Evolutionary conservation across 306 rosid species (phyloP).

Genomic region (Senna siamea): DNA sequence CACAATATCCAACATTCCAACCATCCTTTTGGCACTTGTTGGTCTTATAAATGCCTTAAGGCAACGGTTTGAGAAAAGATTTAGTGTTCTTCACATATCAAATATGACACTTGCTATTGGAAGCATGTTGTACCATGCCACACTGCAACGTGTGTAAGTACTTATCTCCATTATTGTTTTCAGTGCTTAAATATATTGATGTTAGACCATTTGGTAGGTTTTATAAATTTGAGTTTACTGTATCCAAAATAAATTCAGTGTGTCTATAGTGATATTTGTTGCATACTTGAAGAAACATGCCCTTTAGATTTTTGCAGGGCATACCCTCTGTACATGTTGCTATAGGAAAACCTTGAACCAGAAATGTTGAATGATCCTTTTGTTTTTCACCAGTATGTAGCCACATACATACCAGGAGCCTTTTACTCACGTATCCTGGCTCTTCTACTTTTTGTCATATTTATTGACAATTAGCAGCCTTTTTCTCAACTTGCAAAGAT

Average conservation of each 20-base stretch:
- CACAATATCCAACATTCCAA: conserved; percentile 78
- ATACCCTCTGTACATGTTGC: neutral
- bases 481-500: neutral
- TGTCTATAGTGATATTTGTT: conserved; percentile 7
- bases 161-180: conserved; percentile 14
- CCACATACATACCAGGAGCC: neutral
- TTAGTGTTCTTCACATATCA: conserved; percentile 80
- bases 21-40: conserved; percentile 78
- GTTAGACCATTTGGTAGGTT: conserved; percentile 22
- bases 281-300: conserved; percentile 6
- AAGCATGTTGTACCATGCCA: conserved; percentile 89
- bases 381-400: conserved; percentile 7
- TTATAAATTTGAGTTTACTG: conserved; percentile 7
- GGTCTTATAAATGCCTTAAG: conserved; percentile 89
- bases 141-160: conserved; percentile 81
- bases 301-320: conserved; percentile 22
- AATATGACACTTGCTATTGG: conserved; percentile 91
- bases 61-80: conserved; percentile 93
- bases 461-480: neutral
- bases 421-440: conserved; percentile 3
- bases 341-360: conserved; percentile 11
- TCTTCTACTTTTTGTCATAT: conserved; percentile 9
- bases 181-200: conserved; percentile 3
- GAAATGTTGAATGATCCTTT: neutral
- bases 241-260: conserved; percentile 7